Evolutionary conservation across 2,329 filamentous ascomycete genomes (phyloP), one percentile per base, ranked within the genome.

Genomic region (Penicillium freii): DNA sequence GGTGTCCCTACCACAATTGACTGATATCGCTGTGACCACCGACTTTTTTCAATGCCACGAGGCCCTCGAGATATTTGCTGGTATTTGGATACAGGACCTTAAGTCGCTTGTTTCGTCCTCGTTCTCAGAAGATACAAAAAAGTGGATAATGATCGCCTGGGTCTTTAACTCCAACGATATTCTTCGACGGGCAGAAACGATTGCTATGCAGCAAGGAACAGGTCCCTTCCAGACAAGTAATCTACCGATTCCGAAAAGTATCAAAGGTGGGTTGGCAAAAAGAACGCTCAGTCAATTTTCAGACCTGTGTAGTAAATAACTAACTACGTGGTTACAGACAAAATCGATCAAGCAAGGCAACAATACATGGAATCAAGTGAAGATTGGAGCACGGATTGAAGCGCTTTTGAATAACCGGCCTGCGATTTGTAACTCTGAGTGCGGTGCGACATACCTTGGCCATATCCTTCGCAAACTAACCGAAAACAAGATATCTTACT

Each of bases 41-140:
- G 44, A 54, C 5, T 34, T 25, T 19, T 31, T 54, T 13, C 34
- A 49, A 19, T 49, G 43, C 17, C 34, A 49, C 17, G 51, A 54
- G 27, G 34, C 31, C 2, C 7, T 49, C 1, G 34, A 40, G 21
- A 4, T 48, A 2, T 25, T 25, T 19, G 36, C 44, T 23, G 29
- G 8, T 13, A 33, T 6, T 0, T 54, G 43, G 51, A 25, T 48
- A 29, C 3, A 33, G 25, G 5, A 17, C 3, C 25, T 47, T 1
- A 10, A n/a, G 9, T 3, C 19, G 7, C 8, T 5, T 19, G 1
- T n/a, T 34, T 17, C 10, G 21, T 8, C 15, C 9, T 15, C 5
- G 1, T 25, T 33, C 8, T 43, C 27, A 11, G n/a, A 33, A 34
- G 15, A 48, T 9, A 38, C 17, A 10, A 36, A 27, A 36, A 21